Conservation (phyloP, 805 yeast genomes). For the Cyberlindnera maclurae region DNA sequence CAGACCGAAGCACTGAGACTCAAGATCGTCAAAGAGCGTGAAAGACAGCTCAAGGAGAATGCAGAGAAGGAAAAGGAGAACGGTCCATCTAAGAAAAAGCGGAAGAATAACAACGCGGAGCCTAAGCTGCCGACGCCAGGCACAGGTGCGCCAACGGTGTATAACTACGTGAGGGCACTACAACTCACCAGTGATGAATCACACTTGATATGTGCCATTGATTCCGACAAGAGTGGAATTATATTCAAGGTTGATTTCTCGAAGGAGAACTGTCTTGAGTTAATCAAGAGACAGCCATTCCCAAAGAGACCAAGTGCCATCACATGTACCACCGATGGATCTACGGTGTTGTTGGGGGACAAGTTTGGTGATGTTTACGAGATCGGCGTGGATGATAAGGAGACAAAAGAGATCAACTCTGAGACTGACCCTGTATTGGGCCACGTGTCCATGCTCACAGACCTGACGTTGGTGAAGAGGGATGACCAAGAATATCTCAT, state of each 20-base stretch:
- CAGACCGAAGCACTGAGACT: conserved; percentile 37
- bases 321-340: conserved; percentile 53
- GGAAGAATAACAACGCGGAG: conserved; percentile 28
- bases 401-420: conserved; percentile 29
- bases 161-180: conserved; percentile 62
- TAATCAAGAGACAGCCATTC: conserved; percentile 65
- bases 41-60: conserved; percentile 23
- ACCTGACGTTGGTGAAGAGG: conserved; percentile 41
- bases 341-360: conserved; percentile 72
- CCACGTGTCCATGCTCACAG: conserved; percentile 95
- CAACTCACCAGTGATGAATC: conserved; percentile 45
- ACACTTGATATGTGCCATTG: conserved; percentile 62
- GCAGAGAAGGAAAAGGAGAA: conserved; percentile 29
- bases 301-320: conserved; percentile 93
- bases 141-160: conserved; percentile 60
- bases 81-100: conserved; percentile 26
- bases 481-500: conserved; percentile 48
- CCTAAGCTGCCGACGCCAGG: conserved; percentile 58
- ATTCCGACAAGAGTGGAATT: conserved; percentile 74
- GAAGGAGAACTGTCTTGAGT: conserved; percentile 32
- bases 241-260: conserved; percentile 38
- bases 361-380: conserved; percentile 93
- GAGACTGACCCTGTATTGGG: conserved; percentile 74
- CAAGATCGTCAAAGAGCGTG: conserved; percentile 36
- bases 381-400: conserved; percentile 36